Evolutionary conservation across 2,329 filamentous ascomycete species (phyloP), one percentile per base, ranked within the genome.

Genomic region (Pseudogymnoascus sp.): DNA sequence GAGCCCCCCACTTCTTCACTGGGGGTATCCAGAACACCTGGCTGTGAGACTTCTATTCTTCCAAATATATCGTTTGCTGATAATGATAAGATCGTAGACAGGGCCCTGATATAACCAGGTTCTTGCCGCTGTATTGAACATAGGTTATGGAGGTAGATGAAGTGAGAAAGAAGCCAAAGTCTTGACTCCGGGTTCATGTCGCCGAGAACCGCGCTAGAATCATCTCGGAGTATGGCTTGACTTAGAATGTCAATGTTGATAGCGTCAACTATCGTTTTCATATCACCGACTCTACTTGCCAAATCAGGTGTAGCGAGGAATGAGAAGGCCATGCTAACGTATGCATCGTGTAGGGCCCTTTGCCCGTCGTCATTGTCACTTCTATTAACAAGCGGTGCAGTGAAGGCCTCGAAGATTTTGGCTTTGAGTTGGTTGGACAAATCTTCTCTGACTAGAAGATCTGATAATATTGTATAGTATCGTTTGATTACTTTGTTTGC

Each of bases 151-250:
- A 88, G 72, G 59, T 82, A 79, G 63, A 89, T 81, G 65, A 87
- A 87, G 67, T 89, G 84, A 11, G 88, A 81, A 29, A 91, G 74
- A 29, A 89, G 78, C 79, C 85, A 87, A 39, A 90, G 72, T 37
- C 84, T 79, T 8, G 75, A 73, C 40, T 67, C 70, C 36, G 65
- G 31, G 8, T 63, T 44, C 17, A 69, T 63, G 17, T 65, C 35
- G 62, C 31, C 65, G 59, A 29, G 64, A 37, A 9, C 24, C 13
- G 57, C 21, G 9, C 17, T 59, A 8, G 57, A 59, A 24, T 37
- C 37, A 11, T 59, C 57, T 13, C 57, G 71, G 58, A 60, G 69
- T 66, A 35, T 64, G 11, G 37, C 60, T 64, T 50, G 69, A 71
- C 29, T 39, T 13, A 73, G 62, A 15, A 66, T 39, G 24, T 62